phyloP scores from a whole-genome alignment of 306 rosid genomes.

The Oxytropis ochrocephala region DNA sequence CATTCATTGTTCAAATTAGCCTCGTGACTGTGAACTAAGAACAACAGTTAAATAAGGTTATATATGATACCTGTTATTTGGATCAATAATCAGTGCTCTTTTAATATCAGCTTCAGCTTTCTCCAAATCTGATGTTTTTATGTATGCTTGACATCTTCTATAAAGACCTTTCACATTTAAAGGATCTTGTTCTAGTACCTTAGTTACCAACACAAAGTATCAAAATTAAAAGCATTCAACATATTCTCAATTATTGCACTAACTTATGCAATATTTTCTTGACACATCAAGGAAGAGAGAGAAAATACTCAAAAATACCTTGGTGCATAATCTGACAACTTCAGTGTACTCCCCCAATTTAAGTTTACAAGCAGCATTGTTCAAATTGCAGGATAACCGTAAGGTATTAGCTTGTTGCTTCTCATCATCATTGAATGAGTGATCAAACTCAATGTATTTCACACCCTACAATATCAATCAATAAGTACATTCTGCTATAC shows the following conservation, averaged over 20 bases:
- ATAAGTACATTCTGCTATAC: neutral
- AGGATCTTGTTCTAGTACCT: constrained; percentile 53
- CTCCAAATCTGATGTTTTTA: constrained; percentile 47
- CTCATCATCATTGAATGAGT: constrained; percentile 46
- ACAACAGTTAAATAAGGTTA: neutral
- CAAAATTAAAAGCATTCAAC: neutral
- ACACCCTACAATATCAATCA: constrained; percentile 35
- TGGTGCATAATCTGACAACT: constrained; percentile 48
- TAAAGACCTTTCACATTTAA: constrained; percentile 60
- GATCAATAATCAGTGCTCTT: constrained; percentile 49
- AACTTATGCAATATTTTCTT: neutral
- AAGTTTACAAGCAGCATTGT: constrained; percentile 63
- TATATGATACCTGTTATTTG: constrained; percentile 54
- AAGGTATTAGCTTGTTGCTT: constrained; percentile 34
- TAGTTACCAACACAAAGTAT: neutral
- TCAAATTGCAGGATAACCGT: constrained; percentile 43
- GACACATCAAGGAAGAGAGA: neutral
- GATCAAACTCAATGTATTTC: constrained; percentile 48
- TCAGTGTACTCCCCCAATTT: constrained; percentile 40
- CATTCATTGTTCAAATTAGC: neutral
- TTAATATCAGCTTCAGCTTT: constrained; percentile 55
- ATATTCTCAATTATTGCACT: neutral
- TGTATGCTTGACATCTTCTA: constrained; percentile 58
- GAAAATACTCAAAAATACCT: constrained; percentile 25
- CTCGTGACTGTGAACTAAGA: neutral